Evolutionary conservation across 2,329 filamentous ascomycete genomes (phyloP).

Genomic region (Plectosphaerella sp.): DNA sequence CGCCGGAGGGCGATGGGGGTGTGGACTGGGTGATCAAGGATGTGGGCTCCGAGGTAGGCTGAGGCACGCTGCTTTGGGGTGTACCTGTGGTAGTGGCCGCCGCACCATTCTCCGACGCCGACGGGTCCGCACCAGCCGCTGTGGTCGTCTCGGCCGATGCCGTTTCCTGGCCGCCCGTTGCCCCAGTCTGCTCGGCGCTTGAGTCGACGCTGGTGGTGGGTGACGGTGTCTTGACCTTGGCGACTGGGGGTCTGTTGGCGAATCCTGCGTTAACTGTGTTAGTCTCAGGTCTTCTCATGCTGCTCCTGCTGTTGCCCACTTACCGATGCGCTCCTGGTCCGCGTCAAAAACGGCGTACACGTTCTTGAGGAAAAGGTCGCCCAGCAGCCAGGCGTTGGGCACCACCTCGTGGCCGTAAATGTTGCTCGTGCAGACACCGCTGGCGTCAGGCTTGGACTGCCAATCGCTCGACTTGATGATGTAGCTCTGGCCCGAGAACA

Average conservation of each 20-base stretch:
- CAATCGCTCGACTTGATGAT: constrained; percentile 68
- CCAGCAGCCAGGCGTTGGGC: constrained; percentile 68
- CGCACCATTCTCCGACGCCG: not conserved
- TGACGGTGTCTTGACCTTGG: not conserved
- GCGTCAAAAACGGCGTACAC: constrained; percentile 84
- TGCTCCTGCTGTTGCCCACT: constrained; percentile 15
- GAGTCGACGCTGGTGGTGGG: not conserved
- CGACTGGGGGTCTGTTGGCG: not conserved
- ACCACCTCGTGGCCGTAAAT: constrained; percentile 70
- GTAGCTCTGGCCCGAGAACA: constrained; percentile 65
- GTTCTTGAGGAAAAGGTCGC: constrained; percentile 84
- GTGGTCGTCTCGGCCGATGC: no score
- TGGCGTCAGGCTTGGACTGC: constrained; percentile 42
- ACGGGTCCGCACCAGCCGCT: not conserved
- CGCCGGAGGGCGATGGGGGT: not conserved
- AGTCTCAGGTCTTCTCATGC: not conserved
- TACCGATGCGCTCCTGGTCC: constrained; percentile 61
- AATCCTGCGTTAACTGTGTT: not conserved
- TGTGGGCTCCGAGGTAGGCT: not conserved
- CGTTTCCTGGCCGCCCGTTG: not conserved
- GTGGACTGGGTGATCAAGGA: not conserved
- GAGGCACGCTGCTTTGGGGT: not conserved
- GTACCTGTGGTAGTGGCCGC: not conserved
- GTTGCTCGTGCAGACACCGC: constrained; percentile 62
- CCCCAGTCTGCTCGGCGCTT: not conserved